These are phyloP conservation scores for Phytophthora idaei DNA, from an alignment of 352 stramenopile species.

Conservation along the genomic window DNA sequence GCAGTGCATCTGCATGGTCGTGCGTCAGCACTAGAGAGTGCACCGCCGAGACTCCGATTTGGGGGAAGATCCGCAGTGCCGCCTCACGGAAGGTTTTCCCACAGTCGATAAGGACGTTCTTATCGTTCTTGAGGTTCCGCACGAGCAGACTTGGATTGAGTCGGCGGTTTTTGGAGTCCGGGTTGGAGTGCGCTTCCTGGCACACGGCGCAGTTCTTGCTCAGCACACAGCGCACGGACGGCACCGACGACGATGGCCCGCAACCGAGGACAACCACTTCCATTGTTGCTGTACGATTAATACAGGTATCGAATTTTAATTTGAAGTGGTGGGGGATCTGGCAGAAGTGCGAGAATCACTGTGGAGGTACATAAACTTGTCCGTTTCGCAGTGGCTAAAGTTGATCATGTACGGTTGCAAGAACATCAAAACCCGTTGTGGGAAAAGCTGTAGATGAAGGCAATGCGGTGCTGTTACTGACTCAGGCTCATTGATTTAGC, in stretches of 20 bases:
- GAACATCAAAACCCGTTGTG: not conserved
- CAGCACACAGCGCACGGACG: conserved; percentile 78
- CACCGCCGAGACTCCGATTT: conserved; percentile 51
- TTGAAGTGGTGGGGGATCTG: not conserved
- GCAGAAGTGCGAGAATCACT: not conserved
- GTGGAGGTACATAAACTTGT: not conserved
- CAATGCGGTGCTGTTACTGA: not conserved
- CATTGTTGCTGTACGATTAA: conserved; percentile 36
- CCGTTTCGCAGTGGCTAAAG: not conserved
- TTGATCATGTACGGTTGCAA: not conserved
- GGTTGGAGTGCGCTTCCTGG: conserved; percentile 67
- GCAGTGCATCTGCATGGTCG: conserved; percentile 81
- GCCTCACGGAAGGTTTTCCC: conserved; percentile 90
- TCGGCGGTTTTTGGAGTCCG: conserved; percentile 75
- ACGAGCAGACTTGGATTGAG: conserved; percentile 84
- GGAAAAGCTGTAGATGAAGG: too few species aligned
- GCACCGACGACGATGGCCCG: conserved; percentile 84
- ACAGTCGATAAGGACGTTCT: conserved; percentile 85
- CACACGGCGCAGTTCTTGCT: conserved; percentile 62
- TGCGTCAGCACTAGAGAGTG: conserved; percentile 86
- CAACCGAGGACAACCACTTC: conserved; percentile 85
- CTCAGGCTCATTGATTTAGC: too few species aligned
- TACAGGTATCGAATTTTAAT: too few species aligned
- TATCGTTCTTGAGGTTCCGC: conserved; percentile 42
- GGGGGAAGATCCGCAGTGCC: conserved; percentile 69